phyloP scores from a whole-genome alignment of 805 yeast genomes.

The Pichia occidentalis region DNA sequence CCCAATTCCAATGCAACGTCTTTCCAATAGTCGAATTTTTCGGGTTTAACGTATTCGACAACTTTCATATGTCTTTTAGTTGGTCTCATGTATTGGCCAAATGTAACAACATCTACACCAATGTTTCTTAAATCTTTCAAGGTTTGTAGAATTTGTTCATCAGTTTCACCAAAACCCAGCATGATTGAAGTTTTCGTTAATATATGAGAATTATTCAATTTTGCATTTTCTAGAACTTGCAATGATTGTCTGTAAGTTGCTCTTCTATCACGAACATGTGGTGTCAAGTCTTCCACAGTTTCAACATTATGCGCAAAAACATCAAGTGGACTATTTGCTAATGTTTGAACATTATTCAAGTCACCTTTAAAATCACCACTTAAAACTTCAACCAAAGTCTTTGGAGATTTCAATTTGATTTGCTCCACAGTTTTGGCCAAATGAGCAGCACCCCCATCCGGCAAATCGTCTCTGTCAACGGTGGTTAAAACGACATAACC shows the following conservation, averaged over 20 bases:
- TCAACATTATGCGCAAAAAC: constrained; percentile 97
- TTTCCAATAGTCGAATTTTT: constrained; percentile 91
- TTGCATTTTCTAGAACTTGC: constrained; percentile 73
- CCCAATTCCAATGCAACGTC: constrained; percentile 82
- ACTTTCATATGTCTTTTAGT: constrained; percentile 98
- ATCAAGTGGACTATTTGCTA: constrained; percentile 85
- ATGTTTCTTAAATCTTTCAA: constrained; percentile 68
- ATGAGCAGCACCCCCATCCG: constrained; percentile 91
- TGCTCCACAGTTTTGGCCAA: constrained; percentile 78
- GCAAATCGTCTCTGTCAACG: constrained; percentile 91
- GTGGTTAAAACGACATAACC: constrained; percentile 97
- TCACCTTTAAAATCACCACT: constrained; percentile 96
- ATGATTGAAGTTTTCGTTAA: constrained; percentile 91
- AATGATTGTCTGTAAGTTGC: constrained; percentile 91
- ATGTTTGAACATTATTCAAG: constrained; percentile 64
- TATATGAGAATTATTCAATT: constrained; percentile 62
- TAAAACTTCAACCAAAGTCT: constrained; percentile 84
- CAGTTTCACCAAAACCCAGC: constrained; percentile 96
- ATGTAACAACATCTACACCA: constrained; percentile 89
- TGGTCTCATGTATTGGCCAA: constrained; percentile 99
- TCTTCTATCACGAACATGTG: constrained; percentile 91
- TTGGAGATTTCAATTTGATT: constrained; percentile 85
- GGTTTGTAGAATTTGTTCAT: constrained; percentile 76
- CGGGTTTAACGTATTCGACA: constrained; percentile 90
- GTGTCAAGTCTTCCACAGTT: constrained; percentile 92